Evolutionary conservation across 1,284 basidiomycete species (phyloP).

Genomic region (Tilletiaria anomala): DNA sequence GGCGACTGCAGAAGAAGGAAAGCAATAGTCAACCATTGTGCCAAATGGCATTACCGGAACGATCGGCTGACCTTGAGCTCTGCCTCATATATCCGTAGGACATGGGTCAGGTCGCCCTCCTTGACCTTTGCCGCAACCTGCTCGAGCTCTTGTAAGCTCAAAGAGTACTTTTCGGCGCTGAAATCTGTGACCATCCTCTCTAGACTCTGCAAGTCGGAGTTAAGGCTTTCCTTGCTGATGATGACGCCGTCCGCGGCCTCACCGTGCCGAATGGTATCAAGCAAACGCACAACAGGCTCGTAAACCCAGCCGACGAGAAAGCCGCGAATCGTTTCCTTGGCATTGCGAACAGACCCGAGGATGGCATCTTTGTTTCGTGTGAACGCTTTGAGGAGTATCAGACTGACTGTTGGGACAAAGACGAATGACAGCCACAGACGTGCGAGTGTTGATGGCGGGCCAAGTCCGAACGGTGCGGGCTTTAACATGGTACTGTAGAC

Average conservation of each 20-base stretch:
- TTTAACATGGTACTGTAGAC: no score
- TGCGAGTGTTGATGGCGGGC: no score
- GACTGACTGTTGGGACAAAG: no score
- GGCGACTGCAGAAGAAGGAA: slow-evolving; percentile 46
- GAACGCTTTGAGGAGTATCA: no score
- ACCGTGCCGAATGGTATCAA: slow-evolving; percentile 67
- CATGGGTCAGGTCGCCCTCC: slow-evolving; percentile 70
- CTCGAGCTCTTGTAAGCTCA: slow-evolving; percentile 48
- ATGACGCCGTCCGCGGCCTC: slow-evolving; percentile 55
- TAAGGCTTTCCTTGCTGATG: slow-evolving; percentile 55
- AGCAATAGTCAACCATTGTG: background rate
- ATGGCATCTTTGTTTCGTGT: no score
- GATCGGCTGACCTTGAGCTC: slow-evolving; percentile 55
- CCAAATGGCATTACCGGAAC: background rate
- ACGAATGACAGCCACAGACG: no score
- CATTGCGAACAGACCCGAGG: no score
- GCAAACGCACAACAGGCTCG: slow-evolving; percentile 66
- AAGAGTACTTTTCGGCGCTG: slow-evolving; percentile 59
- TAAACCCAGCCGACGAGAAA: slow-evolving; percentile 76
- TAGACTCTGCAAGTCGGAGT: slow-evolving; percentile 64
- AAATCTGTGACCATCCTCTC: slow-evolving; percentile 83
- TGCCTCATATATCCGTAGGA: slow-evolving; percentile 76
- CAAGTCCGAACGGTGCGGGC: no score
- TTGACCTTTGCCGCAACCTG: slow-evolving; percentile 54
- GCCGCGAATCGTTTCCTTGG: slow-evolving; percentile 54